These are phyloP conservation scores for Saraca asoca DNA, from an alignment of 331 rosid species.

Conservation along the genomic window DNA sequence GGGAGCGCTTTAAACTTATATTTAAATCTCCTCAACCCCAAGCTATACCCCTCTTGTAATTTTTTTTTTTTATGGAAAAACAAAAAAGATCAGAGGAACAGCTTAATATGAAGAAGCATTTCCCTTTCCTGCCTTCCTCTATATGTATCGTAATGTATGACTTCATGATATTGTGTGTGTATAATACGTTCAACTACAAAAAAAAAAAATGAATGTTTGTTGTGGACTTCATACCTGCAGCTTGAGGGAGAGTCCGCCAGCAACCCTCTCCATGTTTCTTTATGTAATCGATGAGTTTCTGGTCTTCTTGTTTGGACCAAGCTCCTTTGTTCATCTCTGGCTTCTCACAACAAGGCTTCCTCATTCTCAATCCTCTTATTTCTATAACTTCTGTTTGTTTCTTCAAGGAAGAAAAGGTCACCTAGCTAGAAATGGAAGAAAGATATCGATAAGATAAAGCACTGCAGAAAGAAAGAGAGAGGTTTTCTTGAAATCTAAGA, in stretches of 20 bases:
- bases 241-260: constrained; percentile 77
- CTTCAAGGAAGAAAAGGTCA: background rate
- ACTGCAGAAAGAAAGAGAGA: background rate
- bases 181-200: too few species aligned
- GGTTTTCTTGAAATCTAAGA: too few species aligned
- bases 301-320: constrained; percentile 84
- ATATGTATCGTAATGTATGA: too few species aligned
- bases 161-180: too few species aligned
- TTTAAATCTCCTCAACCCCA: too few species aligned
- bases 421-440: constrained; percentile 10
- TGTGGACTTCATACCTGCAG: constrained; percentile 57
- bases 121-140: too few species aligned
- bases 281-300: constrained; percentile 66
- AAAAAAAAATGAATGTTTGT: too few species aligned
- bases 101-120: too few species aligned
- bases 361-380: constrained; percentile 35
- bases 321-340: constrained; percentile 69
- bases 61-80: too few species aligned
- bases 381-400: background rate
- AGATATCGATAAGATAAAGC: background rate
- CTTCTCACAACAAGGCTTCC: constrained; percentile 62
- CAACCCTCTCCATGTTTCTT: constrained; percentile 59
- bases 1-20: too few species aligned
- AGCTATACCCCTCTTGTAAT: too few species aligned
- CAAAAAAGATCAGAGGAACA: too few species aligned